Percentiles rank a stretch among this genome's conserved stretches.
Conservation (phyloP, 305 asterid species). For the Andrographis paniculata region DNA sequence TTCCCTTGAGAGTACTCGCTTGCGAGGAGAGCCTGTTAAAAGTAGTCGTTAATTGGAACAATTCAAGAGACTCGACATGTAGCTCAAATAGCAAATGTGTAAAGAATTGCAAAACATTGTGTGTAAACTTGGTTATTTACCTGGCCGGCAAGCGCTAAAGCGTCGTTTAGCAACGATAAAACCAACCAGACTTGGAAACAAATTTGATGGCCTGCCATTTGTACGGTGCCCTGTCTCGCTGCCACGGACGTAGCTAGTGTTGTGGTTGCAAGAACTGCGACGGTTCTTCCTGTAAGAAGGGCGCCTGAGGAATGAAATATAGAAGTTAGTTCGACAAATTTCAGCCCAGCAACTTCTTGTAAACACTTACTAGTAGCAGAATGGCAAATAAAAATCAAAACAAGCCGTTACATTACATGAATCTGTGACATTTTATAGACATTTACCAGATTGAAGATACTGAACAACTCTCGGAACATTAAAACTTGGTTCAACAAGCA, state of each 20-base stretch:
- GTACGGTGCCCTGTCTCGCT: slow-evolving; percentile 67
- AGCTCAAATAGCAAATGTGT: too few species aligned
- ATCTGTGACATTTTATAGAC: slow-evolving; percentile 4
- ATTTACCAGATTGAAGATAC: slow-evolving; percentile 83
- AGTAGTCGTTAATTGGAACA: not conserved
- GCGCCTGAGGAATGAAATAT: slow-evolving; percentile 48
- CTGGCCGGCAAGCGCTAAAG: slow-evolving; percentile 97
- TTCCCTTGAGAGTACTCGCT: slow-evolving; percentile 76
- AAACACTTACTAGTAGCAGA: not conserved
- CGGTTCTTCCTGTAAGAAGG: slow-evolving; percentile 72
- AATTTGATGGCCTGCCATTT: slow-evolving; percentile 90
- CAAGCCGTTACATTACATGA: not conserved
- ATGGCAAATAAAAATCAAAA: slow-evolving; percentile 1
- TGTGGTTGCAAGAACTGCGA: slow-evolving; percentile 68
- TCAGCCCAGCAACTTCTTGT: slow-evolving; percentile 9
- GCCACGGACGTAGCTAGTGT: slow-evolving; percentile 90
- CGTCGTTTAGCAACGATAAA: slow-evolving; percentile 86
- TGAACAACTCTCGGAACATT: slow-evolving; percentile 52
- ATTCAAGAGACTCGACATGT: too few species aligned
- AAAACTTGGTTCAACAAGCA: slow-evolving; percentile 54
- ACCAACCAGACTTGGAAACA: slow-evolving; percentile 94
- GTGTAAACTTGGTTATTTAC: too few species aligned
- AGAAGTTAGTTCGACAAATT: not conserved
- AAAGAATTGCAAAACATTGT: too few species aligned
- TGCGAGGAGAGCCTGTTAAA: slow-evolving; percentile 71